Percentiles rank a stretch among this genome's conserved stretches.
phyloP scores from a whole-genome alignment of 164 flowering plant genomes.

The Tetrastigma voinierianum region DNA sequence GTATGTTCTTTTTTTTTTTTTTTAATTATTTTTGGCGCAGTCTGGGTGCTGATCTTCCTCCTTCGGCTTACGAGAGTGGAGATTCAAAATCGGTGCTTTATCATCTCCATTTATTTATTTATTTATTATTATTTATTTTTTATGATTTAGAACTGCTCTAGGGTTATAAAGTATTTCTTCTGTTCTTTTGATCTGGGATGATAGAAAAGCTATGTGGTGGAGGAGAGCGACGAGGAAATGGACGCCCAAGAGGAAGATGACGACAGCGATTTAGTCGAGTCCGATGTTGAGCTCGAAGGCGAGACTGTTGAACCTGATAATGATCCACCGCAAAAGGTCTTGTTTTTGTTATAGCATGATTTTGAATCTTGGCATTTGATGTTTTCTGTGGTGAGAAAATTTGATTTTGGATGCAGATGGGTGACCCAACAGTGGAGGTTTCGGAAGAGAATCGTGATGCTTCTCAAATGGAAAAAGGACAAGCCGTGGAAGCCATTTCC shows the following conservation, averaged over 20 bases:
- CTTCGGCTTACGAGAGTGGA: slow-evolving; percentile 35
- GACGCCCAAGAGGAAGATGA: slow-evolving; percentile 48
- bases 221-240: slow-evolving; percentile 64
- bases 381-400: background rate
- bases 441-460: slow-evolving; percentile 90
- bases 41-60: slow-evolving; percentile 73
- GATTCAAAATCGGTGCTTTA: slow-evolving; percentile 40
- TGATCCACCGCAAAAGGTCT: slow-evolving; percentile 90
- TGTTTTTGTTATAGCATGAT: background rate
- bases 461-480: slow-evolving; percentile 67
- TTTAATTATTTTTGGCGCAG: slow-evolving; percentile 38
- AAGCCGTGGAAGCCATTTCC: slow-evolving; percentile 88
- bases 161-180: too few relatives aligned
- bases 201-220: slow-evolving; percentile 48
- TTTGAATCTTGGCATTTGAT: background rate
- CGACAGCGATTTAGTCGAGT: slow-evolving; percentile 74
- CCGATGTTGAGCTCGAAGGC: slow-evolving; percentile 89
- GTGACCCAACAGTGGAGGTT: slow-evolving; percentile 80
- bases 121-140: background rate
- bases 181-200: background rate
- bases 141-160: background rate
- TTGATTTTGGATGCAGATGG: slow-evolving; percentile 59
- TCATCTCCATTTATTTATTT: background rate
- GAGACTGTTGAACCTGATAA: slow-evolving; percentile 85
- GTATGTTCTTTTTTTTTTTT: background rate